Conservation (phyloP, 306 rosid genomes). For the Medicago ruthenica region DNA sequence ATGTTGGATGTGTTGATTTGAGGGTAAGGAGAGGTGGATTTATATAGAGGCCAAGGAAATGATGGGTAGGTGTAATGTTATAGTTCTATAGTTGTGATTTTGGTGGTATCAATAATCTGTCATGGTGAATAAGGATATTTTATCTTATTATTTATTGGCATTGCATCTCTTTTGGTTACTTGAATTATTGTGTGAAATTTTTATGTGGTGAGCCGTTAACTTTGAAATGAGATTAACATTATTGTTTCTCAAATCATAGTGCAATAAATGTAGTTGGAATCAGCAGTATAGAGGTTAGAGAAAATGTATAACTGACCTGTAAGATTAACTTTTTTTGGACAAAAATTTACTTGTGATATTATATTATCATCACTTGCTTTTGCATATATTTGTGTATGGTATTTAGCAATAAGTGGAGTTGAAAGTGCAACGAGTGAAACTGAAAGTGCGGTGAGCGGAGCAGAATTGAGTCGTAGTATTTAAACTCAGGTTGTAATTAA, state of each 20-base stretch:
- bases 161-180: neutral
- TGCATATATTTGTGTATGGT: too few species aligned
- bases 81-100: conserved; percentile 18
- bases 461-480: too few species aligned
- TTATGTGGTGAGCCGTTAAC: neutral
- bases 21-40: neutral
- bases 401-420: too few species aligned
- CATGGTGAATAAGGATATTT: conserved; percentile 29
- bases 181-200: neutral
- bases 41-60: conserved; percentile 29
- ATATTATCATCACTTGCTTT: too few species aligned
- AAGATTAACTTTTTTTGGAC: too few species aligned
- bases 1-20: neutral
- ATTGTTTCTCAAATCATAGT: neutral
- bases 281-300: too few species aligned
- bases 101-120: conserved; percentile 26
- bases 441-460: too few species aligned
- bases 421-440: too few species aligned
- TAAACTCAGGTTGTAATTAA: too few species aligned
- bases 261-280: neutral
- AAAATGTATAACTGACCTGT: too few species aligned
- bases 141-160: conserved; percentile 12
- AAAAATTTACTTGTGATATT: too few species aligned
- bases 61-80: conserved; percentile 31
- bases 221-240: neutral